Conservation (phyloP, 345 rosid genomes). For the Trapa incisa region DNA sequence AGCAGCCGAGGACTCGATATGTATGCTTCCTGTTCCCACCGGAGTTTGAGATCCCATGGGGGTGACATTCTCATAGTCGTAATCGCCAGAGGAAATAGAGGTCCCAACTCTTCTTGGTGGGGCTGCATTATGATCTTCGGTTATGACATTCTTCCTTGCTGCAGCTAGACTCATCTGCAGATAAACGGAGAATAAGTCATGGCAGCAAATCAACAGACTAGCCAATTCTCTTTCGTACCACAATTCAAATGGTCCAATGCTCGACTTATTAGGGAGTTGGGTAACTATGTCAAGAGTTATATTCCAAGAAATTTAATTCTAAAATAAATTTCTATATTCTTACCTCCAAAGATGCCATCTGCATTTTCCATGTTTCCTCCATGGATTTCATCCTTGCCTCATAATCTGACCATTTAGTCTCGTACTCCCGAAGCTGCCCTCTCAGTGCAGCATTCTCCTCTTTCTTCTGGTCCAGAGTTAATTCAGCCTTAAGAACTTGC, state of each 20-base stretch:
- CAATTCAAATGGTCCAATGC: no score
- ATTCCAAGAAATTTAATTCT: no score
- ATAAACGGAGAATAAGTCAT: not conserved
- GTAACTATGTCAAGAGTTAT: not conserved
- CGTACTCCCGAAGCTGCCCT: conserved; percentile 60
- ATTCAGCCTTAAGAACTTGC: conserved; percentile 62
- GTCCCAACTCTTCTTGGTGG: conserved; percentile 43
- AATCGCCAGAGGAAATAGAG: conserved; percentile 40
- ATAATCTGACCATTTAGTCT: conserved; percentile 64
- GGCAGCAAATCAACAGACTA: no score
- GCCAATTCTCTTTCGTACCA: no score
- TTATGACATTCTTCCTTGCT: conserved; percentile 56
- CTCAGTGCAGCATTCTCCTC: conserved; percentile 65
- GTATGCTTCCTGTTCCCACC: conserved; percentile 41
- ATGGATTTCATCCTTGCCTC: conserved; percentile 82
- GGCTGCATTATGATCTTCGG: conserved; percentile 31
- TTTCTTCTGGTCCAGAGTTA: conserved; percentile 53
- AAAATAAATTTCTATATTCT: not conserved
- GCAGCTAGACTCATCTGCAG: conserved; percentile 69
- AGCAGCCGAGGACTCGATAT: conserved; percentile 27
- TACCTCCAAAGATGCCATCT: conserved; percentile 81
- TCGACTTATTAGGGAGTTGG: not conserved
- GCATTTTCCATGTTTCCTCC: conserved; percentile 95
- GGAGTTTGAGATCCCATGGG: conserved; percentile 56
- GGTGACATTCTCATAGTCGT: conserved; percentile 55